Evolutionary conservation across 2,329 filamentous ascomycete species (phyloP).

Genomic region (Leptographium galeiforme): DNA sequence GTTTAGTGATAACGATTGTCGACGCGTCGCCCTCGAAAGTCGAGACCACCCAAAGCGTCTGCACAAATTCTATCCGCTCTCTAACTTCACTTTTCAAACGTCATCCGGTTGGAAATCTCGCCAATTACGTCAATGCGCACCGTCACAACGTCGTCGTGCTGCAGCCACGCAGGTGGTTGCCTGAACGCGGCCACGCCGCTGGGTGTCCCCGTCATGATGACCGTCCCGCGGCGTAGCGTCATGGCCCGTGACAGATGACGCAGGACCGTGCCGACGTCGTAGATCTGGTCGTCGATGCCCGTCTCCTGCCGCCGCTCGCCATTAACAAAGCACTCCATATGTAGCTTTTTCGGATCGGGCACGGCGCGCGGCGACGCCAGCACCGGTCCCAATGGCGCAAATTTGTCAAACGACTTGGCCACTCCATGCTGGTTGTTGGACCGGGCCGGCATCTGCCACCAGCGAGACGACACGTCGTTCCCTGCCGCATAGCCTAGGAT

Average conservation of each 20-base stretch:
- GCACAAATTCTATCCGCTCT: too few relatives aligned
- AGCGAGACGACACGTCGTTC: constrained; percentile 38
- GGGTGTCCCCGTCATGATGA: constrained; percentile 29
- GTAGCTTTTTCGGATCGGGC: constrained; percentile 13
- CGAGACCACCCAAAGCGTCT: too few relatives aligned
- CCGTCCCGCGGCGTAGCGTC: constrained; percentile 29
- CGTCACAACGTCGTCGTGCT: constrained; percentile 21
- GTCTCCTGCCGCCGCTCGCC: constrained; percentile 29
- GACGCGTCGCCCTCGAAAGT: too few relatives aligned
- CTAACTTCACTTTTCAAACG: not conserved
- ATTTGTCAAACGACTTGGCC: constrained; percentile 37
- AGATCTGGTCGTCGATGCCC: constrained; percentile 29
- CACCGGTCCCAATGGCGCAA: constrained; percentile 36
- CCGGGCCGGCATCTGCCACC: constrained; percentile 31
- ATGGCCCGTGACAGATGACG: constrained; percentile 24
- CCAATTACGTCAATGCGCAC: constrained; percentile 20
- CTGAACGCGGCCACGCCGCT: constrained; percentile 19
- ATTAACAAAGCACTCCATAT: constrained; percentile 26
- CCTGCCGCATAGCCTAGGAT: constrained; percentile 42
- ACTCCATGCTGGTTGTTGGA: constrained; percentile 31
- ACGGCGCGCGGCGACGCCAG: constrained; percentile 12
- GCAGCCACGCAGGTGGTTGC: constrained; percentile 19
- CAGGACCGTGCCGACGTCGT: constrained; percentile 25
- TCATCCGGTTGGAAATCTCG: constrained; percentile 14
- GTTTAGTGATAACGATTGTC: too few relatives aligned